Percentiles rank a stretch among this genome's conserved stretches.
phyloP scores from a whole-genome alignment of 192 early-diverging fungal genomes.

The Gryganskiella cystojenkinii region DNA sequence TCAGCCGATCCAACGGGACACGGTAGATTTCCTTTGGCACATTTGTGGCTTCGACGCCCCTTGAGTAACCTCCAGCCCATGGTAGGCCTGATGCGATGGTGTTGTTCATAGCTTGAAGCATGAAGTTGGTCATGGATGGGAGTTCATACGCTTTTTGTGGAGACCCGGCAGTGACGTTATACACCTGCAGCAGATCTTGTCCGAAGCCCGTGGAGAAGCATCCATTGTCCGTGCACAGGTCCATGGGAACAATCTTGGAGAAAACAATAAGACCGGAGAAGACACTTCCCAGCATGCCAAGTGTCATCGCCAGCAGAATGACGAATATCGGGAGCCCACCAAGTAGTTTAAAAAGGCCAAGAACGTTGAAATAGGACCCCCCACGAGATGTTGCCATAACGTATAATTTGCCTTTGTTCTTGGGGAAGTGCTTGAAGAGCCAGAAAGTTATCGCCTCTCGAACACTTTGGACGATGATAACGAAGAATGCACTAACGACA shows the following conservation, averaged over 20 bases:
- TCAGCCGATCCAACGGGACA: constrained; percentile 9
- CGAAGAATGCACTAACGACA: constrained; percentile 10
- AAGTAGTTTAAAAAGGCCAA: constrained; percentile 7
- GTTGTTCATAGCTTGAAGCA: too few relatives aligned
- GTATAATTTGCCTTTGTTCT: constrained; percentile 18
- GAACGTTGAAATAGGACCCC: constrained; percentile 9
- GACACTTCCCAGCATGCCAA: constrained; percentile 1
- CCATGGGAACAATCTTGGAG: constrained; percentile 7
- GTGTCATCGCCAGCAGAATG: not conserved
- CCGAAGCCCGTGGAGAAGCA: constrained; percentile 20
- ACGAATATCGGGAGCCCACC: constrained; percentile 12
- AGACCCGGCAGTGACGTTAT: not conserved
- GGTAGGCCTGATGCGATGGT: not conserved
- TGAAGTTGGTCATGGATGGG: too few relatives aligned
- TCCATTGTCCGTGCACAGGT: constrained; percentile 1
- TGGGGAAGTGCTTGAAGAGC: constrained; percentile 14
- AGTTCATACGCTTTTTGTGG: not conserved
- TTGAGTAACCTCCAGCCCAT: constrained; percentile 6
- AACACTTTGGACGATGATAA: constrained; percentile 17
- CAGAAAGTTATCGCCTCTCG: constrained; percentile 8
- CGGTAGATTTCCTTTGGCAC: not conserved
- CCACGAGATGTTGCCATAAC: constrained; percentile 16
- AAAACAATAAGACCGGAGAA: constrained; percentile 13
- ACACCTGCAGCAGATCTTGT: constrained; percentile 2
- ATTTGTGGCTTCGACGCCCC: not conserved